Evolutionary conservation across 2,329 filamentous ascomycete genomes (phyloP).

Genomic region (Sporothrix euskadiensis): DNA sequence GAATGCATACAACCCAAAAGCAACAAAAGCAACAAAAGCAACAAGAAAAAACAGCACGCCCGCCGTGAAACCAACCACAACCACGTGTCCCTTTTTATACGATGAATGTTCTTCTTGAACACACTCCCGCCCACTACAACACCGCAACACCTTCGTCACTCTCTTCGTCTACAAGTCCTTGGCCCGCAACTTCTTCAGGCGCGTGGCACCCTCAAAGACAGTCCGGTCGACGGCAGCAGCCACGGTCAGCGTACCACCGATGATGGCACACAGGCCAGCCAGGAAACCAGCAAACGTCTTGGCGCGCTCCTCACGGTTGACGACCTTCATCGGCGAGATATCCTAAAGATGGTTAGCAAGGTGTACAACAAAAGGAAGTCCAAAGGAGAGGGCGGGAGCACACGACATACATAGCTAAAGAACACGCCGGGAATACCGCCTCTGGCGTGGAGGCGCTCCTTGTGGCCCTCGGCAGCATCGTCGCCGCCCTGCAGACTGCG

Average conservation of each 20-base stretch:
- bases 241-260: constrained; percentile 93
- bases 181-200: constrained; percentile 80
- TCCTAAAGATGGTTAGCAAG: constrained; percentile 57
- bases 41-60: neutral
- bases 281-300: constrained; percentile 93
- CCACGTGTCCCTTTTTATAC: neutral
- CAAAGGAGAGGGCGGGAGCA: neutral
- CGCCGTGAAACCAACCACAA: neutral
- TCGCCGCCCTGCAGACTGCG: constrained; percentile 80
- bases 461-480: constrained; percentile 83
- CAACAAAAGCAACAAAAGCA: neutral
- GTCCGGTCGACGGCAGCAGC: constrained; percentile 90
- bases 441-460: constrained; percentile 83
- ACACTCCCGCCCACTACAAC: neutral
- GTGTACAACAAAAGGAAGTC: neutral
- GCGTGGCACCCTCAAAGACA: constrained; percentile 81
- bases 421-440: constrained; percentile 97
- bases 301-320: constrained; percentile 87
- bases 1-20: constrained; percentile 20
- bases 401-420: constrained; percentile 86
- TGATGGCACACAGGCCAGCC: constrained; percentile 88
- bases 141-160: neutral
- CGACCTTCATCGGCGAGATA: constrained; percentile 99
- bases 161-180: constrained; percentile 54
- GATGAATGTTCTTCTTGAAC: neutral